Percentiles rank a stretch among this genome's conserved stretches.
Evolutionary conservation across 306 rosid species (phyloP).

Genomic region (Vigna unguiculata): DNA sequence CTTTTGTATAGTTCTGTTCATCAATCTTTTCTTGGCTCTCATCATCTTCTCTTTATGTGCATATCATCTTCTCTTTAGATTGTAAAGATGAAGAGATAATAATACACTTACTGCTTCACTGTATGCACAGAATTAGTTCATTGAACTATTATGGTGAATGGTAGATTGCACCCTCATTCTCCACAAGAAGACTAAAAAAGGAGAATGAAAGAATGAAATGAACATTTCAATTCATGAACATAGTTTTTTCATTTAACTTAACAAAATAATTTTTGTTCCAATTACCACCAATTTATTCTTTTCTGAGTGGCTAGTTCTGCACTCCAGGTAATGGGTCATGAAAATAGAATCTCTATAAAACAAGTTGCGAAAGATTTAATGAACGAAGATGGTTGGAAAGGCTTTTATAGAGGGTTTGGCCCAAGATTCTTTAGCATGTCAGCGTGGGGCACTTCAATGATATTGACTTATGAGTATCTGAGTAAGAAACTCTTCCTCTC

Average conservation of each 20-base stretch:
- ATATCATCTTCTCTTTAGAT: not conserved
- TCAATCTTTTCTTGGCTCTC: constrained; percentile 10
- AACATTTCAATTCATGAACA: constrained; percentile 13
- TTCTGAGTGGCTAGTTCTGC: constrained; percentile 44
- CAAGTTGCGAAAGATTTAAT: constrained; percentile 78
- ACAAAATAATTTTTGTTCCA: constrained; percentile 13
- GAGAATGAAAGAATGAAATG: not conserved
- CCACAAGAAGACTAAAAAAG: not conserved
- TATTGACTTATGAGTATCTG: constrained; percentile 87
- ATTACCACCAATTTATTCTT: constrained; percentile 23
- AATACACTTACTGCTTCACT: not conserved
- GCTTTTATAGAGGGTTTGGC: constrained; percentile 92
- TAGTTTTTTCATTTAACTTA: constrained; percentile 22
- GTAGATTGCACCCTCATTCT: constrained; percentile 24
- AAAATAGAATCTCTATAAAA: constrained; percentile 66
- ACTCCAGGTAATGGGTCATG: constrained; percentile 80
- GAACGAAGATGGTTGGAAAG: constrained; percentile 91
- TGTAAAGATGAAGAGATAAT: constrained; percentile 10
- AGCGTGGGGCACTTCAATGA: constrained; percentile 98
- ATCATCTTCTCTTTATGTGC: constrained; percentile 5
- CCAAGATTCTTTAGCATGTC: constrained; percentile 97
- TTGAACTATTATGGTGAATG: constrained; percentile 18
- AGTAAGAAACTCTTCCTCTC: constrained; percentile 62
- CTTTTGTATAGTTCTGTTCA: not conserved
- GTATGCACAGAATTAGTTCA: not conserved